These are phyloP conservation scores for Clarireedia sp. DNA, from an alignment of 2,329 filamentous ascomycete species.

Conservation along the genomic window DNA sequence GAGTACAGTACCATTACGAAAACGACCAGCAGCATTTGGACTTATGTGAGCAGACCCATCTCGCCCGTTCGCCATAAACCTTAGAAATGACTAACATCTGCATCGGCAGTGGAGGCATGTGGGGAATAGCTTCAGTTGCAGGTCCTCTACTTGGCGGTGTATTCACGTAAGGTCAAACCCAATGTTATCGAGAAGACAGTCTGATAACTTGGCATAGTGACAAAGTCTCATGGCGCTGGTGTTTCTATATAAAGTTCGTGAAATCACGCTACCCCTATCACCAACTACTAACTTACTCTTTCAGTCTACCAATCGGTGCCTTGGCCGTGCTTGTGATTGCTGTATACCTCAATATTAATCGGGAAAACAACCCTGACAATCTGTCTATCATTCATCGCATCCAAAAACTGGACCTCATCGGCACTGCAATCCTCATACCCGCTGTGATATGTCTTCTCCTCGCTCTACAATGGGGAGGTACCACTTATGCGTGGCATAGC, in stretches of 20 bases:
- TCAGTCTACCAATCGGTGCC: slow-evolving; percentile 29
- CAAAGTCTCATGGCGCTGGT: slow-evolving; percentile 28
- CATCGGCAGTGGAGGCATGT: slow-evolving; percentile 19
- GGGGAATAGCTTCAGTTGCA: slow-evolving; percentile 26
- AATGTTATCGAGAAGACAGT: no score
- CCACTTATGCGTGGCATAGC: slow-evolving; percentile 31
- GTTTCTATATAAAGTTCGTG: slow-evolving; percentile 22
- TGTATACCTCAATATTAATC: slow-evolving; percentile 36
- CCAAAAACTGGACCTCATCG: slow-evolving; percentile 30
- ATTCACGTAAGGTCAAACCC: slow-evolving; percentile 13
- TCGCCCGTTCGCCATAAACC: not conserved
- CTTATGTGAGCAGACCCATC: slow-evolving; percentile 14
- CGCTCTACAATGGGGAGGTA: slow-evolving; percentile 35
- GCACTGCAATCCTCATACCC: slow-evolving; percentile 31
- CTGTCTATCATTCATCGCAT: slow-evolving; percentile 19
- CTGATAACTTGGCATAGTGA: slow-evolving; percentile 9
- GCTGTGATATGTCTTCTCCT: slow-evolving; percentile 32
- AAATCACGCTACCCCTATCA: not conserved
- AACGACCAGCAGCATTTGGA: slow-evolving; percentile 26
- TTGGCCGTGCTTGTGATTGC: slow-evolving; percentile 33
- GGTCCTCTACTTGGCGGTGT: slow-evolving; percentile 30
- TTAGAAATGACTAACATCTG: not conserved
- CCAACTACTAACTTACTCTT: not conserved
- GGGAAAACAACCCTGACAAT: slow-evolving; percentile 25
- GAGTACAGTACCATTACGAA: slow-evolving; percentile 18